phyloP scores from a whole-genome alignment of 2,329 filamentous ascomycete species.

The Gaeumannomyces tritici region DNA sequence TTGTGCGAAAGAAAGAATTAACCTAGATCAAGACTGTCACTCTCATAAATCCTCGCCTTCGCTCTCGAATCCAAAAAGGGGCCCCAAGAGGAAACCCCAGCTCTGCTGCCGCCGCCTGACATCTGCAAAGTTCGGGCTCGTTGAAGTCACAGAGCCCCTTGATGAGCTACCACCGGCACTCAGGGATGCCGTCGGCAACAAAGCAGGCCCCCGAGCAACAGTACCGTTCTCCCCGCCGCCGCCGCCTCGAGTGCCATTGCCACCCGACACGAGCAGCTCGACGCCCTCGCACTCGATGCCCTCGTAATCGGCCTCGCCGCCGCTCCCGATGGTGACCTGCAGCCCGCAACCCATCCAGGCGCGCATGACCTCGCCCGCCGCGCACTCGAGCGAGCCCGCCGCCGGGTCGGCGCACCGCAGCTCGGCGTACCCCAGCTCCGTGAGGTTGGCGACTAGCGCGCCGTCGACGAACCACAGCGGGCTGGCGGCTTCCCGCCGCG shows the following conservation, averaged over 20 bases:
- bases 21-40: not conserved
- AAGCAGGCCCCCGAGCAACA: too few relatives aligned
- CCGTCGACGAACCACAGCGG: conserved; percentile 17
- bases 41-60: not conserved
- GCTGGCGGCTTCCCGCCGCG: conserved; percentile 9
- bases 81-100: not conserved
- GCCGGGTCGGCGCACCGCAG: conserved; percentile 11
- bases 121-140: not conserved
- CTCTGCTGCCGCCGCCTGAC: not conserved
- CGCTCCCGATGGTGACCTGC: conserved; percentile 16
- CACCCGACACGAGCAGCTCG: not conserved
- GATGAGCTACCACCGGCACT: not conserved
- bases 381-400: conserved; percentile 11
- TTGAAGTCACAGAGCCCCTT: not conserved
- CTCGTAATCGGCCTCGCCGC: not conserved
- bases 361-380: conserved; percentile 6
- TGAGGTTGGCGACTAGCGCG: conserved; percentile 11
- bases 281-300: not conserved
- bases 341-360: conserved; percentile 20
- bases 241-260: not conserved
- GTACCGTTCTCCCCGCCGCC: not conserved
- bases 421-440: conserved; percentile 12
- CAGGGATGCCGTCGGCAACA: not conserved
- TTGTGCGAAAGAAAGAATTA: not conserved
- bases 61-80: not conserved